Conservation (phyloP, 2,329 filamentous ascomycete species). For the Chrysosporium queenslandicum region DNA sequence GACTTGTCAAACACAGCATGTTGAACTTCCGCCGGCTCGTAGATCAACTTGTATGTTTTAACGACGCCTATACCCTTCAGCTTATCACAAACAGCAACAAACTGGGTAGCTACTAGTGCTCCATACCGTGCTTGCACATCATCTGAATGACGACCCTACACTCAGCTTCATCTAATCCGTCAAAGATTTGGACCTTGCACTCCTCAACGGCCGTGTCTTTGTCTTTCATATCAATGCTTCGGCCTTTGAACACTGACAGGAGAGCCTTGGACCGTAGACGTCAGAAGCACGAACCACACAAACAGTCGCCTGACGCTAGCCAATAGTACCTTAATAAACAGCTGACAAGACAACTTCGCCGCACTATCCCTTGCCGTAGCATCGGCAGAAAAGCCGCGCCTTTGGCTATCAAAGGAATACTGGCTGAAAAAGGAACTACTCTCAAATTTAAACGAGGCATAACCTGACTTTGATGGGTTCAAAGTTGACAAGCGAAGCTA, state of each 20-base stretch:
- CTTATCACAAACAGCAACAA: neutral
- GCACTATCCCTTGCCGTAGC: conserved; percentile 23
- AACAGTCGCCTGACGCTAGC: too few relatives aligned
- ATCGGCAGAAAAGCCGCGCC: conserved; percentile 17
- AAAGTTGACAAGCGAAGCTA: conserved; percentile 52
- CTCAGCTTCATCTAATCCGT: conserved; percentile 46
- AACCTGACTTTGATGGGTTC: conserved; percentile 54
- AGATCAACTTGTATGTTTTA: conserved; percentile 56
- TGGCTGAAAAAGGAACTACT: conserved; percentile 46
- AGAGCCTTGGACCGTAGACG: conserved; percentile 34
- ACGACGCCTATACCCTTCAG: conserved; percentile 43
- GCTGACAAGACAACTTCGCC: conserved; percentile 48
- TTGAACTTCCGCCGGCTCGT: conserved; percentile 52
- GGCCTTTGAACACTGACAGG: conserved; percentile 54
- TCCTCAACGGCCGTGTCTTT: conserved; percentile 52
- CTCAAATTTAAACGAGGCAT: conserved; percentile 50
- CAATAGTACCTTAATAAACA: conserved; percentile 45
- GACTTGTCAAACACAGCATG: conserved; percentile 54
- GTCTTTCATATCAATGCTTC: conserved; percentile 44
- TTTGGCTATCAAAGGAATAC: conserved; percentile 44
- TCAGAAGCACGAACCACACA: neutral
- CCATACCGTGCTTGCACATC: conserved; percentile 49
- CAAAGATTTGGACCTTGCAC: conserved; percentile 52
- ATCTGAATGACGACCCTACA: conserved; percentile 54
- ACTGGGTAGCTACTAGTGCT: neutral